Base-by-base conservation (phyloP, 1,284 basidiomycete genomes). In the Cutaneotrichosporon spelunceum region DNA sequence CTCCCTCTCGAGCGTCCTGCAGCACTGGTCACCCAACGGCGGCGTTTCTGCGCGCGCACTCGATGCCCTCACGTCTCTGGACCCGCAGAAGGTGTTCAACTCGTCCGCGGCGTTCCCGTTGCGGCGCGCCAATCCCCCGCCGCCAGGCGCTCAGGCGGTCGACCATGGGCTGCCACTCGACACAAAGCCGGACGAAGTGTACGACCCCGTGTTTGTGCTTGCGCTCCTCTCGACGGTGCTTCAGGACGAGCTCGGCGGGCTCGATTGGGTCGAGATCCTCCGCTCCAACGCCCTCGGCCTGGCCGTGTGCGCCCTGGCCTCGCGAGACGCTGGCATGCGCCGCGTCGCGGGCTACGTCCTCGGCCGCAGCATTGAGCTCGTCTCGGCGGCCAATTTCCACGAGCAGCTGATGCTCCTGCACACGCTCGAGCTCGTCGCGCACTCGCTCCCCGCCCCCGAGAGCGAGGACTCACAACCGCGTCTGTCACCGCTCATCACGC, bases 241-340 rank as follows among this genome's bases (percentile, higher is more conserved):
- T 29, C 75, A 79, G 0, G 85, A 87, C 34, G 82, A 80, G 14
- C 85, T 85, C 0, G 85, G 86, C 0, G 84, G 87, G 0, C 79
- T 88, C 62, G 85, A 84, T 33, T 96, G 92, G 92, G 87, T 96
- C 13, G 87, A 91, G 68, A 75, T 97, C 8, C 87, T 93, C 72
- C 81, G 91, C 61, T 90, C 88, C 21, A 94, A 95, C 68, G 82
- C 88, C 4, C 82, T 90, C 13, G 86, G 90, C 39, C 70, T 97
- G 36, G 82, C 89, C 1, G 83, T 96, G 23, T 85, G 88, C 39
- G 83, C 85, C 0, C 75, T 96, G 55, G 89, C 91, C 0, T 86
- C 88, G 1, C 85, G 85, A 60, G 85, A 89, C 68, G 75, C 70
- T 0, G 78, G 79, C 16, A 79, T 90, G 39, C 85, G 91, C 13